Percentiles rank a stretch among this genome's conserved stretches.
Evolutionary conservation across 202 grass and related monocot species (phyloP).

Genomic region (Tripidium arundinaceum): DNA sequence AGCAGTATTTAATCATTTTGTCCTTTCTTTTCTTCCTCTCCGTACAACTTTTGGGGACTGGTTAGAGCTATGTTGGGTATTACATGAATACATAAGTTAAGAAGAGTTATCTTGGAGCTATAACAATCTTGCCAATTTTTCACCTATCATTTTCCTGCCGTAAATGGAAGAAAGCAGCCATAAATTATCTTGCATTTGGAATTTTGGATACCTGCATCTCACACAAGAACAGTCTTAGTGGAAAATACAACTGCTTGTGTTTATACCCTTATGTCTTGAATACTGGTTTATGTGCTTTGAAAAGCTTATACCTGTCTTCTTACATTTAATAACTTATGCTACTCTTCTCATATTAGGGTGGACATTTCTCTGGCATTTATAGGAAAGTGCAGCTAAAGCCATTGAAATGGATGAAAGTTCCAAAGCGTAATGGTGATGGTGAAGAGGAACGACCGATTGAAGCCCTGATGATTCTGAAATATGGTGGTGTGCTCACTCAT

Average conservation of each 20-base stretch:
- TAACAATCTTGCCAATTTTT: constrained; percentile 1
- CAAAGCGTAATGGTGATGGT: constrained; percentile 51
- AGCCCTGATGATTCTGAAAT: constrained; percentile 97
- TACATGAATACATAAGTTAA: background rate
- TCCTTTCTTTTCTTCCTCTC: background rate
- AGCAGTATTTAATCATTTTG: background rate
- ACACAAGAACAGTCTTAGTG: background rate
- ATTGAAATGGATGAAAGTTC: constrained; percentile 59
- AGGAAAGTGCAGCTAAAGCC: constrained; percentile 96
- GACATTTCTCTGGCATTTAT: constrained; percentile 96
- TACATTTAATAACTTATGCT: constrained; percentile 10
- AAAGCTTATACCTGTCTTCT: constrained; percentile 11
- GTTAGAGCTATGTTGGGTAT: background rate
- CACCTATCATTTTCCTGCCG: background rate
- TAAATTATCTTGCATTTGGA: background rate
- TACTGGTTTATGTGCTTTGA: constrained; percentile 13
- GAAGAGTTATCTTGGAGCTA: background rate
- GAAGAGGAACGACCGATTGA: constrained; percentile 65
- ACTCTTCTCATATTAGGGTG: constrained; percentile 55
- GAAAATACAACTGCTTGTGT: background rate
- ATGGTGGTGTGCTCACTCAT: constrained; percentile 96
- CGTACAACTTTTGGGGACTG: background rate
- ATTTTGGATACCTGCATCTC: background rate
- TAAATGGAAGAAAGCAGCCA: constrained; percentile 12
- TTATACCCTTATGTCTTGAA: constrained; percentile 16